Evolutionary conservation across 768 basidiomycete species (phyloP), one percentile per base, ranked within the genome.

Genomic region (Mycena haematopus): DNA sequence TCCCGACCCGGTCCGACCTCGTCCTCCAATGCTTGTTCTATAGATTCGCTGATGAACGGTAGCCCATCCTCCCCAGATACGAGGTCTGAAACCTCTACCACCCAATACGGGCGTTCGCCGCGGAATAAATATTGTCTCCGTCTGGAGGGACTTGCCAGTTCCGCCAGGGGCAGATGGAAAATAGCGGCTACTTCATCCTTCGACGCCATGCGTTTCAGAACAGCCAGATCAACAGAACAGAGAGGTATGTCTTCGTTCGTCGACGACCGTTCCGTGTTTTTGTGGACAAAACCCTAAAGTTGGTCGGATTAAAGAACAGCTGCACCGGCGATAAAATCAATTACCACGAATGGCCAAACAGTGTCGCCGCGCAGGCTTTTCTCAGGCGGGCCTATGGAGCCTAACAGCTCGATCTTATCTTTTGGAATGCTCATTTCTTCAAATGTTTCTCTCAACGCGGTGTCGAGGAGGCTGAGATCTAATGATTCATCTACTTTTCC

Each of bases 341-440:
- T 77, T 75, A 93, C 91, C 50, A 92, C 86, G 68, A 84, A 89
- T 27, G 91, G 90, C 86, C 88, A 91, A 10, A 93, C 92, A 17
- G 90, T 76, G 56, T 82, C 78, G 22, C 87, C 86, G 19, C 77
- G 72, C 31, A 87, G 76, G 61, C 85, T 89, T 31, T 78, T 68
- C 70, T 89, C 84, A 1, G 89, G 78, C 5, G 90, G 86, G 11
- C 86, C 85, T 19, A 92, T 76, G 58, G 80, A 74, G 6, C 92
- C 92, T 0, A 92, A 74, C 50, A 91, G 75, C 50, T 92, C 86
- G 22, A 93, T 77, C 65, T 84, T 82, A 36, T 75, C 70, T n/a
- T 86, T 80, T 33, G 73, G 70, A 47, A 93, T 79, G 7, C 89
- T 89, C 49, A 92, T 73, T 71, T 93, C 92, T 71, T 93, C 92